These are phyloP conservation scores for Monosporascus ibericus DNA, from an alignment of 2,329 filamentous ascomycete genomes.

Conservation along the genomic window DNA sequence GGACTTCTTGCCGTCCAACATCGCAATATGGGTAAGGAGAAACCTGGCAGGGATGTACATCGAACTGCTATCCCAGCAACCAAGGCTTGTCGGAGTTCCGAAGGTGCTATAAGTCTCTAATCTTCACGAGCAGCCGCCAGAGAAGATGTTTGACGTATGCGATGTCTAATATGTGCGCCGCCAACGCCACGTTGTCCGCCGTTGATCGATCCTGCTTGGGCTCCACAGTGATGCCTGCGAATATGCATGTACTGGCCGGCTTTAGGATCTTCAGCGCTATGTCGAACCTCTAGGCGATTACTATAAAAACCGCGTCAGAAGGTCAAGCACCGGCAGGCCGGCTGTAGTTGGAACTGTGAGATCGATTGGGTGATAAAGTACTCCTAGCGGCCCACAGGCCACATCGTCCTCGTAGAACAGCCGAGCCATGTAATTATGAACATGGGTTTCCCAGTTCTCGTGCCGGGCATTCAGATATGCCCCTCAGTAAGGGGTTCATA, in stretches of 20 bases:
- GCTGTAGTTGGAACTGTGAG: not conserved
- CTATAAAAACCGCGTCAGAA: not conserved
- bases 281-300: not conserved
- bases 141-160: not conserved
- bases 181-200: not conserved
- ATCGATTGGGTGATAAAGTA: not conserved
- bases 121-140: not conserved
- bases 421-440: not conserved
- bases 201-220: not conserved
- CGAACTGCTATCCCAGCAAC: not conserved
- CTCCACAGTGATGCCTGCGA: not conserved
- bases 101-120: not conserved
- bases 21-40: not conserved
- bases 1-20: not conserved
- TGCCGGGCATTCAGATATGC: not conserved
- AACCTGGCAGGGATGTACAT: not conserved
- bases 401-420: not conserved
- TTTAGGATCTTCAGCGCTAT: not conserved
- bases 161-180: not conserved
- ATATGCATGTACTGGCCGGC: not conserved
- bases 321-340: not conserved
- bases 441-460: not conserved
- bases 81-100: not conserved
- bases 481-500: not conserved
- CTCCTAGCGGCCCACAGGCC: not conserved